Evolutionary conservation across 2,329 filamentous ascomycete genomes (phyloP), one percentile per base, ranked within the genome.

Genomic region (Xylariaceae sp.): DNA sequence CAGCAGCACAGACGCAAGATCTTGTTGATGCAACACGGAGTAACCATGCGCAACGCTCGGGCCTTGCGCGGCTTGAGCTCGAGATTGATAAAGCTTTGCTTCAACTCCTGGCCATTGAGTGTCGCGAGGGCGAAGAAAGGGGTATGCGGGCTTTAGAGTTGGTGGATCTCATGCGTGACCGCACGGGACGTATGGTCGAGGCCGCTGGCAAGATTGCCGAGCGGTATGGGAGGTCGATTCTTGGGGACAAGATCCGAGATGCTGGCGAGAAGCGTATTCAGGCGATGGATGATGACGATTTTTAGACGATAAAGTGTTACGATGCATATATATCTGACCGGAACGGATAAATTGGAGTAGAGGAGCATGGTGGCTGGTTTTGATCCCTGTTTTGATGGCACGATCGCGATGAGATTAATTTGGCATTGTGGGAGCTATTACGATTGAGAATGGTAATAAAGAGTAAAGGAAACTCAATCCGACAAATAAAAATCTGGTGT

Each of bases 91-190:
- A 96, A 75, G 84, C 87, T 41, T 76, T 99, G 46, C 75, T 99
- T 58, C 91, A 97, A 74, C 80, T 97, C 68, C 77, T 99, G 65
- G 92, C 90, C 2, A 76, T 87, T 6, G 94, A 97, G 75, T 99
- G 94, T 69, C 84, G 91, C 54, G 90, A 94, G 60, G 90, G 91
- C 42, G 94, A 99, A 69, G 92, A 97, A 57, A 80, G 88, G 31
- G 93, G 92, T 6, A 97, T 97, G 90, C 90, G 93, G 60, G 93
- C 93, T 1, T 75, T 99, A 34, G 95, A 99, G 73, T 81, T 97
- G 63, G 94, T 96, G 31, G 79, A 82, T 56, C 76, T 99, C 64
- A 89, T 99, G 86, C 82, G 81, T 42, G 92, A 97, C 73, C 79
- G 84, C 42, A 88, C 83, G 54, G 93, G 93, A 16, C 87, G 88